Percentiles rank a stretch among this genome's conserved stretches.
These are phyloP conservation scores for Lipomyces yamanashiensis DNA, from an alignment of 805 yeast genomes.

Conservation along the genomic window DNA sequence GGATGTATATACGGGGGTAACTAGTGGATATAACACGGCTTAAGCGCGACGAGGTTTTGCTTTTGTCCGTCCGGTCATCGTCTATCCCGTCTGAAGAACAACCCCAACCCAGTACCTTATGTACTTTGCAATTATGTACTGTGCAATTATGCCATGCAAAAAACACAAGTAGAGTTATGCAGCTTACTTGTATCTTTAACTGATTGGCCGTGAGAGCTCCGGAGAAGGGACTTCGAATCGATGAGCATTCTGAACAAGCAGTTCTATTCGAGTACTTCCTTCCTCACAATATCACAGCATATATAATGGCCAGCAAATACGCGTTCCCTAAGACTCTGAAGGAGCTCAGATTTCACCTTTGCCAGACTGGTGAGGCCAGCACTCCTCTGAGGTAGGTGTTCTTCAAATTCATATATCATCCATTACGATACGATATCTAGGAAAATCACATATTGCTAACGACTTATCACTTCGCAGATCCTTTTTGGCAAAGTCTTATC, in stretches of 20 bases:
- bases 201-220: slow-evolving; percentile 17
- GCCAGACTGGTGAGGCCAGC: slow-evolving; percentile 78
- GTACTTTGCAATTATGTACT: background rate
- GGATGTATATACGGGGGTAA: background rate
- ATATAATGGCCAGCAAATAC: slow-evolving; percentile 44
- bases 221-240: slow-evolving; percentile 4
- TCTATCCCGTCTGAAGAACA: background rate
- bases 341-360: slow-evolving; percentile 75
- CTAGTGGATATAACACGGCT: background rate
- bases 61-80: slow-evolving; percentile 1
- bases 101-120: background rate
- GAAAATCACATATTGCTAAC: background rate
- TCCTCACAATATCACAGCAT: background rate
- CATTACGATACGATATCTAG: too few species aligned
- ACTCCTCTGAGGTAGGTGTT: slow-evolving; percentile 58
- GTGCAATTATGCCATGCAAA: slow-evolving; percentile 1
- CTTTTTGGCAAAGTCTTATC: slow-evolving; percentile 66
- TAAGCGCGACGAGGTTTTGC: background rate
- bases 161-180: background rate
- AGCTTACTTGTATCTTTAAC: background rate
- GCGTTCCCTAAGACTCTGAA: slow-evolving; percentile 58
- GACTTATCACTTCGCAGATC: slow-evolving; percentile 48
- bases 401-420: background rate
- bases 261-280: background rate
- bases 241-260: background rate